Evolutionary conservation across 257 asterid species (phyloP).

Genomic region (Petunia axillaris): DNA sequence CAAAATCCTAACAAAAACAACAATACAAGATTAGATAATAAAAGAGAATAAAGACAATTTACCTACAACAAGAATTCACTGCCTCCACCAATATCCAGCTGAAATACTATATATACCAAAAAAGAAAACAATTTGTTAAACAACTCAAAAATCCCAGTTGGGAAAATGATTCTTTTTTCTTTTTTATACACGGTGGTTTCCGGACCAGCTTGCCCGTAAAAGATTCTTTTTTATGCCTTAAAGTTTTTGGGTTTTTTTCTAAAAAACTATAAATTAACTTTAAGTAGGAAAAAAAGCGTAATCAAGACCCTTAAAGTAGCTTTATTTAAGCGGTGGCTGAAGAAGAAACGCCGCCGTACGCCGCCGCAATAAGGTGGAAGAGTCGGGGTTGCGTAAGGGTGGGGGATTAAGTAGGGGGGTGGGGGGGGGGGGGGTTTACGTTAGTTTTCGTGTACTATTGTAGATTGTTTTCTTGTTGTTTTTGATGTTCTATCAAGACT

Average conservation of each 20-base stretch:
- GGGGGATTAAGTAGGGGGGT: neutral
- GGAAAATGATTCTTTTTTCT: neutral
- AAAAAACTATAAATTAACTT: neutral
- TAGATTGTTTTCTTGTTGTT: neutral
- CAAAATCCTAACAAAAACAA: neutral
- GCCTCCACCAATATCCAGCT: conserved; percentile 24
- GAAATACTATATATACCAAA: neutral
- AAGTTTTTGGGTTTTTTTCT: neutral
- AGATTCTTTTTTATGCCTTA: neutral
- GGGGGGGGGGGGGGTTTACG: neutral
- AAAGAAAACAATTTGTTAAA: neutral
- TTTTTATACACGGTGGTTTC: neutral
- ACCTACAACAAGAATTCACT: conserved; percentile 21
- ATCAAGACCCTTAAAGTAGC: no score
- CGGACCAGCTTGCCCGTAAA: neutral
- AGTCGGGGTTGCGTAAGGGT: conserved; percentile 10
- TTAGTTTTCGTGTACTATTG: conserved; percentile 6
- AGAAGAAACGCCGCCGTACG: neutral
- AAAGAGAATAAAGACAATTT: neutral
- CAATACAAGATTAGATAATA: neutral
- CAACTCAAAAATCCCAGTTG: conserved; percentile 9
- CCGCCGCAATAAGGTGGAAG: conserved; percentile 7
- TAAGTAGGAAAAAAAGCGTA: neutral
- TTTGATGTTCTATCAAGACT: no score
- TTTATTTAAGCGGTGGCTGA: neutral